A percentile compares a stretch with the other conserved stretches of the same genome.
These are phyloP conservation scores for barrel medic (Medicago truncatula) DNA, from an alignment of 306 rosid genomes.

Conservation along the genomic window MtrunA17r5.0-ANR NC_053046.1:13289501-13290000, in stretches of 20 bases:
- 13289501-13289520: slow-evolving; percentile 56
- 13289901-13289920: background rate
- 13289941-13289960: slow-evolving; percentile 29
- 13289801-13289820: slow-evolving; percentile 67
- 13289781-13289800: slow-evolving; percentile 53
- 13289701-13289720: slow-evolving; percentile 54
- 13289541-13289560: slow-evolving; percentile 62
- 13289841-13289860: background rate
- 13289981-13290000: slow-evolving; percentile 60
- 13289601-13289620: background rate
- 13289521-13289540: slow-evolving; percentile 64
- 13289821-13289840: slow-evolving; percentile 46
- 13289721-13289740: slow-evolving; percentile 57
- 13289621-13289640: background rate
- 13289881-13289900: background rate
- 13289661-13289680: slow-evolving; percentile 35
- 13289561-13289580: slow-evolving; percentile 44
- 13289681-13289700: slow-evolving; percentile 41
- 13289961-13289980: slow-evolving; percentile 55
- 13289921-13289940: background rate
- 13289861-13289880: background rate
- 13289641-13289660: background rate
- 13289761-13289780: slow-evolving; percentile 48
- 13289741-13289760: slow-evolving; percentile 59
- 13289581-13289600: slow-evolving; percentile 49